Conservation (phyloP, 768 basidiomycete species). For the Leccinum fibrillosum region DNA sequence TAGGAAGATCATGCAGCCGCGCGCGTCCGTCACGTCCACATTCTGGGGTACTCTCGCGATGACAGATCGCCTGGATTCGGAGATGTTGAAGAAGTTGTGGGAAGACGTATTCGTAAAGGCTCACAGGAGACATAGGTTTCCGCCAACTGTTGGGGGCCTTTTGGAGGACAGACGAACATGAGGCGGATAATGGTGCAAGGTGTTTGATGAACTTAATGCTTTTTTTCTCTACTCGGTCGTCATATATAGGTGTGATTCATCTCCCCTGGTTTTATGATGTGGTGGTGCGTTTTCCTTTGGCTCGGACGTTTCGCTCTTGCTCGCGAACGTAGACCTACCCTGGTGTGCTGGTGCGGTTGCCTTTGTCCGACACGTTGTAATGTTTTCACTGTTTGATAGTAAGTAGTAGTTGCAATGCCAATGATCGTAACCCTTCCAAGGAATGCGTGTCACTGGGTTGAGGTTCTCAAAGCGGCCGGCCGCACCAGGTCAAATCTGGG, state of each 20-base stretch:
- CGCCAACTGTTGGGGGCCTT: background rate
- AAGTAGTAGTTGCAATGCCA: background rate
- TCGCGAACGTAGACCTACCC: background rate
- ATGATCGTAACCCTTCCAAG: background rate
- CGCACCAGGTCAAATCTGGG: no score
- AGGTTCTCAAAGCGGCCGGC: no score
- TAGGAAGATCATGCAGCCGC: slow-evolving; percentile 8
- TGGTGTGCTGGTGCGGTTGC: background rate
- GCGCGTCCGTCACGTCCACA: background rate
- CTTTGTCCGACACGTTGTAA: background rate
- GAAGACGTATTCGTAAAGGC: slow-evolving; percentile 21
- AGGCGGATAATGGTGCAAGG: background rate
- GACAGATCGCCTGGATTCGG: slow-evolving; percentile 12
- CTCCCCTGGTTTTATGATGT: background rate
- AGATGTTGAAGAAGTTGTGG: slow-evolving; percentile 13
- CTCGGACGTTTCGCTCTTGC: background rate
- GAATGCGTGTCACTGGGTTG: background rate
- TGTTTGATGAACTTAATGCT: background rate
- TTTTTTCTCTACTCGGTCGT: background rate
- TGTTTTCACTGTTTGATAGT: background rate
- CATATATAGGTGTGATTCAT: background rate
- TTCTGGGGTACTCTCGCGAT: slow-evolving; percentile 13
- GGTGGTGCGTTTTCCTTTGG: background rate
- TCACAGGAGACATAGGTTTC: background rate
- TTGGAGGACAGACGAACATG: background rate